Evolutionary conservation across 495 filamentous ascomycete species (phyloP), one percentile per base, ranked within the genome.

Genomic region (Talaromyces proteolyticus): DNA sequence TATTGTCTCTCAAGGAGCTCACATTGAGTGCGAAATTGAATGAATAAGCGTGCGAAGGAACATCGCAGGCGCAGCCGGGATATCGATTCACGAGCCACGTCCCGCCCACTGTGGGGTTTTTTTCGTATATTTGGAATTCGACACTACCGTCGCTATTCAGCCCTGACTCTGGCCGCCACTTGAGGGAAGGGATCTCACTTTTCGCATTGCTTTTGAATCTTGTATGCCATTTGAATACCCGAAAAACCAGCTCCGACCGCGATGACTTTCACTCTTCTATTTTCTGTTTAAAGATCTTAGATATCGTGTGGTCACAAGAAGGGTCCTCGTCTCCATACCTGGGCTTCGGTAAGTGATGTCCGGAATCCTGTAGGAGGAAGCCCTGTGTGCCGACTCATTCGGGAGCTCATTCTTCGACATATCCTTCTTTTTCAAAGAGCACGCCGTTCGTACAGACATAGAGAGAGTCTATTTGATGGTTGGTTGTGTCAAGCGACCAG

Each of bases 51-150:
- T 78, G 74, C 49, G 71, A 73, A 16, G 78, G 78, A 38, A 80
- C 59, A 54, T 81, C 78, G 59, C 78, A 80, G 52, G 63, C 59
- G 53, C 74, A 78, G 44, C 75, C 75, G 0, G 77, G 77, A 49
- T 82, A 82, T 12, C 69, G 63, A 56, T 81, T 82, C 58, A 81
- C 79, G 42, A 74, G 67, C 79, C 79, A 82, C 0, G 79, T 81
- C 7, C 79, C 79, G 18, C 77, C 79, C 18, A 76, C 56, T 36
- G 70, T 66, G 25, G 50, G 22, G 50, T 74, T 76, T 58, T 74
- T 76, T 54, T 76, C 72, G 50, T 74, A 76, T 25, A 65, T 58
- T 5, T 52, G 50, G 36, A 71, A 57, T 0, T 64, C 57, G 16
- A 72, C 26, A 29, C 26, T 29, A 12, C n/a, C 26, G 26, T 29